Conservation (phyloP, 2,329 filamentous ascomycete species). For the Colletotrichum navitas region DNA sequence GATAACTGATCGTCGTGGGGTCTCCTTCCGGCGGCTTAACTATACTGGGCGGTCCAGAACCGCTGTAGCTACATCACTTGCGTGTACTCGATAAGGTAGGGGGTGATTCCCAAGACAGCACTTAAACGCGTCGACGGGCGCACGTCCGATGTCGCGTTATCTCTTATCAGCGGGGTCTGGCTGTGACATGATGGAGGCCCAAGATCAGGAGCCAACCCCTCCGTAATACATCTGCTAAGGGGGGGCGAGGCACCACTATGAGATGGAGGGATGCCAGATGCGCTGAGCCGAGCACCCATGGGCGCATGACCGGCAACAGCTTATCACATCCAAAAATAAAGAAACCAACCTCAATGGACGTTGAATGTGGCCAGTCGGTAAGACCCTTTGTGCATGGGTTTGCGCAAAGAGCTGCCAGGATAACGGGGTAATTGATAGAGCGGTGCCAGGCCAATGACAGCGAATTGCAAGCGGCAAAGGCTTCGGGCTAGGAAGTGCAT, state of each 20-base stretch:
- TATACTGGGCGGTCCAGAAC: conserved; percentile 8
- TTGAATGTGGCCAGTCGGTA: conserved; percentile 3
- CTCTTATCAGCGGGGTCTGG: conserved; percentile 36
- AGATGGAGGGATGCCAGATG: not conserved
- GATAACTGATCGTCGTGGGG: not conserved
- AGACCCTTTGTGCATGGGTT: conserved; percentile 38
- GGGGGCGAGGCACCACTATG: not conserved
- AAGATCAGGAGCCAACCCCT: conserved; percentile 38
- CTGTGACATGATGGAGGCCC: conserved; percentile 8
- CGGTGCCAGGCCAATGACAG: conserved; percentile 22
- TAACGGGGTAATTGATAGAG: conserved; percentile 18
- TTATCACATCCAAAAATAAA: not conserved
- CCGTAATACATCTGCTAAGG: conserved; percentile 21
- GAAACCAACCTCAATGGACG: not conserved
- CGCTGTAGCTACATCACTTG: conserved; percentile 6
- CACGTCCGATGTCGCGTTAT: conserved; percentile 39
- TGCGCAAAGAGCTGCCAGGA: conserved; percentile 13
- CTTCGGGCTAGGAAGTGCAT: conserved; percentile 8
- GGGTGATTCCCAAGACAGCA: conserved; percentile 19
- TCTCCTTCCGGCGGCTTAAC: not conserved
- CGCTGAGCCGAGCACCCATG: not conserved
- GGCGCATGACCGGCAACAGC: not conserved
- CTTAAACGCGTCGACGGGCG: conserved; percentile 24
- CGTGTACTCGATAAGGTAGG: not conserved
- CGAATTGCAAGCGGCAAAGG: not conserved